Evolutionary conservation across 208 protist genomes (phyloP).

Genomic region (Wallacemonas rigidus): DNA sequence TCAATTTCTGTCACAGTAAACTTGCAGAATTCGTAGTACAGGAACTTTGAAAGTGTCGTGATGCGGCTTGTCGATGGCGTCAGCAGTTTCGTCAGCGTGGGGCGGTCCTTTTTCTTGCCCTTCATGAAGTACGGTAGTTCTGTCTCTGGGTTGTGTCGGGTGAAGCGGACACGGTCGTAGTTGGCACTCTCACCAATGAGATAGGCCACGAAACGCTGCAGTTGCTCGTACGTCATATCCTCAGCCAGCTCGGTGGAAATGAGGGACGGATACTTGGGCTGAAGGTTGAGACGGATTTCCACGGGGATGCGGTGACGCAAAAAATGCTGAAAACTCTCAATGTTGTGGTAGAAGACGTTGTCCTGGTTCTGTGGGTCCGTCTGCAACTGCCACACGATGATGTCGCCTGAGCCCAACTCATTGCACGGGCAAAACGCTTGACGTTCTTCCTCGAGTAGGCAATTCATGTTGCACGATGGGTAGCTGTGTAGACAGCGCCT

Average conservation of each 20-base stretch:
- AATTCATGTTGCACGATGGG: slow-evolving; percentile 32
- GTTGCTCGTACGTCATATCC: slow-evolving; percentile 90
- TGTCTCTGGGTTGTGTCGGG: slow-evolving; percentile 84
- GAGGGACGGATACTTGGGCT: slow-evolving; percentile 67
- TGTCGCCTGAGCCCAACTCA: slow-evolving; percentile 61
- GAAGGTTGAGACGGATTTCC: slow-evolving; percentile 70
- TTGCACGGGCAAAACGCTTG: slow-evolving; percentile 45
- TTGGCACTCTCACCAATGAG: slow-evolving; percentile 67
- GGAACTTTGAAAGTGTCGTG: slow-evolving; percentile 45
- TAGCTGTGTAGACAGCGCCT: slow-evolving; percentile 6
- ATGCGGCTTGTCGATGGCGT: slow-evolving; percentile 56
- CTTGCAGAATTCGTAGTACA: slow-evolving; percentile 91
- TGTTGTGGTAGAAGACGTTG: slow-evolving; percentile 80
- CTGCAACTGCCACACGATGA: slow-evolving; percentile 67
- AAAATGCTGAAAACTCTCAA: slow-evolving; percentile 84
- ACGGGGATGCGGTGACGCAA: slow-evolving; percentile 66
- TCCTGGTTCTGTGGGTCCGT: slow-evolving; percentile 45
- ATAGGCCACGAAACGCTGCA: slow-evolving; percentile 80
- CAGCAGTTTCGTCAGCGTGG: slow-evolving; percentile 70
- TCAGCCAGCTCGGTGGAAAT: slow-evolving; percentile 70
- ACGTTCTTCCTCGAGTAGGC: slow-evolving; percentile 55
- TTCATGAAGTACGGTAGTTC: slow-evolving; percentile 90
- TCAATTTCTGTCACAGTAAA: slow-evolving; percentile 87
- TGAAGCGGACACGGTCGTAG: slow-evolving; percentile 88
- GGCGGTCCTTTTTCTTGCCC: slow-evolving; percentile 65